These are phyloP conservation scores for Coprinellus micaceus DNA, from an alignment of 768 basidiomycete genomes.

Conservation along the genomic window DNA sequence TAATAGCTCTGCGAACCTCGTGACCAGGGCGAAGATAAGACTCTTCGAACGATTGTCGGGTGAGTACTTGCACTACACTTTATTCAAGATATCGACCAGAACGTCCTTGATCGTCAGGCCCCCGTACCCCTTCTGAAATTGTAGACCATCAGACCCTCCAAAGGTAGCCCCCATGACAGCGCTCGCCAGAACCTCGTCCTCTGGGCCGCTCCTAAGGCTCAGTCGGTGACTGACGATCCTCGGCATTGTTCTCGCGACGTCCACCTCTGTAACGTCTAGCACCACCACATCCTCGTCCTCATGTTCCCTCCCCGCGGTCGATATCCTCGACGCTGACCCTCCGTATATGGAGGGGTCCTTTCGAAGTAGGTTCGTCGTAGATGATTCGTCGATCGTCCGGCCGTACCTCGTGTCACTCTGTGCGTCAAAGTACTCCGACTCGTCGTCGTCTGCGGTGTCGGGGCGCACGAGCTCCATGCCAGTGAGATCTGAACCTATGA, in stretches of 20 bases:
- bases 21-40: too few relatives aligned
- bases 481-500: conserved; percentile 58
- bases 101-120: conserved; percentile 59
- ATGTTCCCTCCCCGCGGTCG: conserved; percentile 1
- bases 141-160: conserved; percentile 14
- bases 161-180: conserved; percentile 57
- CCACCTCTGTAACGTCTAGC: conserved; percentile 68
- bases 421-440: conserved; percentile 8
- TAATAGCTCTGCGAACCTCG: background rate
- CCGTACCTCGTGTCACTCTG: background rate
- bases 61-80: conserved; percentile 30
- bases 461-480: conserved; percentile 53
- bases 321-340: conserved; percentile 1
- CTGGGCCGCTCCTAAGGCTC: conserved; percentile 62
- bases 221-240: conserved; percentile 73
- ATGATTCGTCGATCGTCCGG: conserved; percentile 4
- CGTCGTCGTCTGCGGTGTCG: conserved; percentile 4
- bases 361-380: conserved; percentile 3
- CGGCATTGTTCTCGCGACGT: conserved; percentile 71
- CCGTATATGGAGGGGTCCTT: background rate
- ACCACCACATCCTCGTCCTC: conserved; percentile 13
- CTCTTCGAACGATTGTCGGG: too few relatives aligned
- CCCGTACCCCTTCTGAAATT: conserved; percentile 22
- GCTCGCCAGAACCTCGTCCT: conserved; percentile 67
- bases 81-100: conserved; percentile 52